Conservation (phyloP, 2,329 filamentous ascomycete genomes). For the Proliferodiscus dingleyae region DNA sequence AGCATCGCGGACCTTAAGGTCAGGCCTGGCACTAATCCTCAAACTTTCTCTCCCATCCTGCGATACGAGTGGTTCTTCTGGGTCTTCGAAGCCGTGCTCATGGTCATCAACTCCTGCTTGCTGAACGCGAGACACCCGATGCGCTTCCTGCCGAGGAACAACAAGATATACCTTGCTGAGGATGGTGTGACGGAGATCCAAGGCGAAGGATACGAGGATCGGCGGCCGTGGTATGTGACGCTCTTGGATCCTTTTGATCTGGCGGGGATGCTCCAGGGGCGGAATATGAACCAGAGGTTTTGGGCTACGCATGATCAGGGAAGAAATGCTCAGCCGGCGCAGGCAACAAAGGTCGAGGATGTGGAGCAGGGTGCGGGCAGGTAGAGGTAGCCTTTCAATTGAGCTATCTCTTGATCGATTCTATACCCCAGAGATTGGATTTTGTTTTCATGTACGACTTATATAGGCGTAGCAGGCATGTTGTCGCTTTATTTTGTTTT, state of each 20-base stretch:
- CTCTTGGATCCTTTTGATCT: conserved; percentile 30
- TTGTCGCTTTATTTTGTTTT: too few species aligned
- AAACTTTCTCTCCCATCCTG: conserved; percentile 40
- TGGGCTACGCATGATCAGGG: conserved; percentile 23
- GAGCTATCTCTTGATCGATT: too few species aligned
- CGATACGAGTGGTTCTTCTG: conserved; percentile 57
- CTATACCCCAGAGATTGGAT: too few species aligned
- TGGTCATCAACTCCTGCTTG: conserved; percentile 46
- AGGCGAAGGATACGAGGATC: conserved; percentile 46
- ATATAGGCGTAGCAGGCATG: too few species aligned
- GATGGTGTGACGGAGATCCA: conserved; percentile 46
- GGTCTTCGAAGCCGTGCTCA: conserved; percentile 49
- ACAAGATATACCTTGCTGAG: conserved; percentile 44
- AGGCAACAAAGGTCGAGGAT: too few species aligned
- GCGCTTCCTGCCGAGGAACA: conserved; percentile 42
- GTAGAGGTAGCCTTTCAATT: too few species aligned
- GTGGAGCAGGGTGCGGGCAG: too few species aligned
- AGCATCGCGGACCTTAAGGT: conserved; percentile 39
- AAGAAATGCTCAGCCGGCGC: too few species aligned
- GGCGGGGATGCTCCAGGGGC: conserved; percentile 18
- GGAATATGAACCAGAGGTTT: conserved; percentile 22
- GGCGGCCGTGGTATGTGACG: conserved; percentile 14
- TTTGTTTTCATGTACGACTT: too few species aligned
- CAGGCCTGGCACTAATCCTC: conserved; percentile 28
- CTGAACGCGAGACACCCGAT: conserved; percentile 49